Evolutionary conservation across 305 asterid species (phyloP).

Genomic region (Vinca major): DNA sequence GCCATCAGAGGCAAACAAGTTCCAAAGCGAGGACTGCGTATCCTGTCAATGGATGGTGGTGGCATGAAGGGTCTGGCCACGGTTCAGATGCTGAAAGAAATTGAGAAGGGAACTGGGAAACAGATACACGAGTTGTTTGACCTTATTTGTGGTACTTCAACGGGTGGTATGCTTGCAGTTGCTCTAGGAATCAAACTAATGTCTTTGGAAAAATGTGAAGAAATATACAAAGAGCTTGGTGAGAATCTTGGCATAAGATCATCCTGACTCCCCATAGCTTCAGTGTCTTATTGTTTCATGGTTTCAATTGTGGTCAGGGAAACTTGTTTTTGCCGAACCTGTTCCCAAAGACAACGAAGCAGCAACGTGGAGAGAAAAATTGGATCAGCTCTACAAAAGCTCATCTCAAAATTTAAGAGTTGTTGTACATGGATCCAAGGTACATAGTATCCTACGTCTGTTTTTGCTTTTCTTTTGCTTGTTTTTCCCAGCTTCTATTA

Average conservation of each 20-base stretch:
- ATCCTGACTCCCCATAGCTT: slow-evolving; percentile 8
- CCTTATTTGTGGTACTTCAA: slow-evolving; percentile 98
- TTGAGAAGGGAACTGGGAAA: slow-evolving; percentile 92
- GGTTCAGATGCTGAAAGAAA: slow-evolving; percentile 80
- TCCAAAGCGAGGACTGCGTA: slow-evolving; percentile 85
- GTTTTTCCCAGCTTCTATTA: too few species aligned
- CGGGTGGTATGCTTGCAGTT: slow-evolving; percentile 99
- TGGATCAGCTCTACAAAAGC: slow-evolving; percentile 98
- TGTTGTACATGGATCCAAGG: slow-evolving; percentile 97
- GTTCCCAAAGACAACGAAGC: slow-evolving; percentile 96
- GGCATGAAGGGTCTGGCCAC: slow-evolving; percentile 99
- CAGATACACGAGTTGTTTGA: slow-evolving; percentile 95
- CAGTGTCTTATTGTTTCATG: slow-evolving; percentile 14
- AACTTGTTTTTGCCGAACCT: slow-evolving; percentile 97
- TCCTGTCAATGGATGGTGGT: slow-evolving; percentile 98
- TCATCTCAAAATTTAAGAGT: slow-evolving; percentile 97
- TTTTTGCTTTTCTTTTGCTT: neutral
- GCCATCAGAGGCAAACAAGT: slow-evolving; percentile 78
- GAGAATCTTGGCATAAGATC: slow-evolving; percentile 21
- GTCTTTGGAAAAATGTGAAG: slow-evolving; percentile 96
- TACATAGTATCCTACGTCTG: slow-evolving; percentile 23
- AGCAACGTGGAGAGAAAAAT: slow-evolving; percentile 96
- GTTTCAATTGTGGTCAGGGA: slow-evolving; percentile 44
- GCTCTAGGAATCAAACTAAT: slow-evolving; percentile 89
- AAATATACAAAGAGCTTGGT: slow-evolving; percentile 97